Evolutionary conservation across 1,139 yeast genomes (phyloP).

Genomic region (Nadsonia commutata): DNA sequence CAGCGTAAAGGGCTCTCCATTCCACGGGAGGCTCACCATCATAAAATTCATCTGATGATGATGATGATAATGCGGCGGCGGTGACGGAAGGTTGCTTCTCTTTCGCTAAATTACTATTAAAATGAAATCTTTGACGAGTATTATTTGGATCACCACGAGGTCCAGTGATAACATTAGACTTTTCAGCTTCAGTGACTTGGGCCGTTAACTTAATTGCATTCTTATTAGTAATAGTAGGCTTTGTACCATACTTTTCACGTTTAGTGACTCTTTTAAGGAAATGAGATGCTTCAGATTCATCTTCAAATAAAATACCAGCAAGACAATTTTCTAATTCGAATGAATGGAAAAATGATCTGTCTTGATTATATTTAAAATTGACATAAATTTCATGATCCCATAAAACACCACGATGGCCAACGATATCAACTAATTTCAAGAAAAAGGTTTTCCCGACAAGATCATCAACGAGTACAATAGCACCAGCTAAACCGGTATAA

Average conservation of each 20-base stretch:
- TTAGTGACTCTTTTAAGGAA: constrained; percentile 63
- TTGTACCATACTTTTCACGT: constrained; percentile 71
- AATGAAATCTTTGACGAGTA: constrained; percentile 25
- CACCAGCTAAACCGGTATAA: constrained; percentile 82
- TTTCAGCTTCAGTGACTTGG: constrained; percentile 27
- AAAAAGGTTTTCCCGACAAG: constrained; percentile 88
- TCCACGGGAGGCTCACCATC: constrained; percentile 76
- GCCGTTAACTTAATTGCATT: constrained; percentile 60
- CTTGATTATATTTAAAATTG: constrained; percentile 81
- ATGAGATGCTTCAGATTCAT: constrained; percentile 74
- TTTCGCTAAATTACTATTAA: constrained; percentile 1
- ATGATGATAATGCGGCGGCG: neutral
- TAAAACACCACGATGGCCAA: constrained; percentile 68
- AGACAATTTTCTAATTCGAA: constrained; percentile 86
- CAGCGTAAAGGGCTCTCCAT: constrained; percentile 65
- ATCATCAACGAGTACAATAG: constrained; percentile 77
- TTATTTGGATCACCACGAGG: constrained; percentile 49
- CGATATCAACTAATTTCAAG: constrained; percentile 70
- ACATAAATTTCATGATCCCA: constrained; percentile 96
- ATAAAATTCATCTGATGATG: constrained; percentile 34
- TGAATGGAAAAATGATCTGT: constrained; percentile 84
- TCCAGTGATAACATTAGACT: constrained; percentile 35
- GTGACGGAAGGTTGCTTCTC: no score
- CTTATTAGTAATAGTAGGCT: constrained; percentile 70
- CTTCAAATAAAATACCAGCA: constrained; percentile 84